phyloP scores from a whole-genome alignment of 2,329 filamentous ascomycete species.

The Hypoxylon sp. region DNA sequence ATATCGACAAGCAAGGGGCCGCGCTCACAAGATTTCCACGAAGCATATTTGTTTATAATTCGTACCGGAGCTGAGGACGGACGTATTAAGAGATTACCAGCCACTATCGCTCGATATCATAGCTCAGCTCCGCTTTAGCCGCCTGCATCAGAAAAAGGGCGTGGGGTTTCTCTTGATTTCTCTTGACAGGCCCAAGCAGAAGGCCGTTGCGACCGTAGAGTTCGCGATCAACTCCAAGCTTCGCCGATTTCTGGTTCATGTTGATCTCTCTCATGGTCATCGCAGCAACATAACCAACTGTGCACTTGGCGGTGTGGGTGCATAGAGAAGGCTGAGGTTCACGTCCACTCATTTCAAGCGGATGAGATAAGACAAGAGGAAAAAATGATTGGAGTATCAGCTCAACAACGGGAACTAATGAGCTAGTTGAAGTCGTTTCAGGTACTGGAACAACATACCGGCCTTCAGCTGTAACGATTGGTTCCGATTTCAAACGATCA shows the following conservation, averaged over 20 bases:
- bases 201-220: constrained; percentile 30
- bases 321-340: constrained; percentile 15
- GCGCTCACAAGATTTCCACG: constrained; percentile 16
- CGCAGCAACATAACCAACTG: constrained; percentile 15
- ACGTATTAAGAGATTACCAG: constrained; percentile 24
- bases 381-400: constrained; percentile 16
- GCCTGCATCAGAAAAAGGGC: constrained; percentile 29
- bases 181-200: constrained; percentile 29
- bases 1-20: constrained; percentile 19
- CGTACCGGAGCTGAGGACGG: constrained; percentile 28
- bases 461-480: constrained; percentile 11
- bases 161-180: constrained; percentile 37
- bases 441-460: constrained; percentile 11
- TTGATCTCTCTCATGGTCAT: constrained; percentile 35
- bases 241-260: constrained; percentile 33
- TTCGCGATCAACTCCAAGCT: constrained; percentile 37
- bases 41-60: constrained; percentile 20
- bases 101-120: constrained; percentile 32
- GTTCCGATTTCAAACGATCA: constrained; percentile 5
- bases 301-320: constrained; percentile 33
- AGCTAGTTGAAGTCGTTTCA: constrained; percentile 27
- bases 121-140: constrained; percentile 40
- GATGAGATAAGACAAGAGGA: constrained; percentile 17
- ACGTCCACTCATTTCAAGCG: constrained; percentile 16
- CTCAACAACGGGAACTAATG: constrained; percentile 36